Conservation (phyloP, 2,329 filamentous ascomycete species). For the Fusarium irregulare region DNA sequence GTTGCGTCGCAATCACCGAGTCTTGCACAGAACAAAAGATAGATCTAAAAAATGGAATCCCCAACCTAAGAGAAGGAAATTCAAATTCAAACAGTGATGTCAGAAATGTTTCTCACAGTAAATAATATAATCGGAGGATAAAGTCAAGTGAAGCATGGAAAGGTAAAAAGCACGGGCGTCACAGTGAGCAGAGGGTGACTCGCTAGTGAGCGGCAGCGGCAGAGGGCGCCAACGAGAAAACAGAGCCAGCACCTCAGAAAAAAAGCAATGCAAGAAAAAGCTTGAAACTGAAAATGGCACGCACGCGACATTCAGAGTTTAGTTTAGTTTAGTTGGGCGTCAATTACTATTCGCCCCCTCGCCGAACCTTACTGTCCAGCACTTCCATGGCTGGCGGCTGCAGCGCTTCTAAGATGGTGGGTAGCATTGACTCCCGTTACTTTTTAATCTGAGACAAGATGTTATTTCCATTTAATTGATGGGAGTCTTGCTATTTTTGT, state of each 20-base stretch:
- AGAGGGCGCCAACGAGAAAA: slow-evolving; percentile 19
- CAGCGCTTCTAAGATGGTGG: slow-evolving; percentile 22
- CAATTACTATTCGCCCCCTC: slow-evolving; percentile 6
- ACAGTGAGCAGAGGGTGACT: slow-evolving; percentile 1
- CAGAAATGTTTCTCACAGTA: slow-evolving; percentile 21
- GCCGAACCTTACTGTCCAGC: background rate
- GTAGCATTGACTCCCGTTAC: background rate
- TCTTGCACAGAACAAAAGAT: background rate
- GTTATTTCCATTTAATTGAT: background rate
- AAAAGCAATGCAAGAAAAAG: background rate
- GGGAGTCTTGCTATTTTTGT: background rate
- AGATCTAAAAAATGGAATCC: slow-evolving; percentile 10
- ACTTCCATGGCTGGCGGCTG: slow-evolving; percentile 30
- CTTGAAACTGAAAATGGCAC: slow-evolving; percentile 15
- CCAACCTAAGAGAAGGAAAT: slow-evolving; percentile 1
- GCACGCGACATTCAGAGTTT: slow-evolving; percentile 27
- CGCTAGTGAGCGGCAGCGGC: slow-evolving; percentile 39
- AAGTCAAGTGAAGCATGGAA: background rate
- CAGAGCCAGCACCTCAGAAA: slow-evolving; percentile 8
- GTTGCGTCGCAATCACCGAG: slow-evolving; percentile 24
- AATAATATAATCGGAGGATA: slow-evolving; percentile 7
- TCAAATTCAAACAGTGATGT: slow-evolving; percentile 27
- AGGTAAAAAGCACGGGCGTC: slow-evolving; percentile 5
- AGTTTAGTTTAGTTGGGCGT: background rate
- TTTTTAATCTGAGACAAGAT: background rate